Conservation (phyloP, 495 filamentous ascomycete species). For the Immersiella caudata region DNA sequence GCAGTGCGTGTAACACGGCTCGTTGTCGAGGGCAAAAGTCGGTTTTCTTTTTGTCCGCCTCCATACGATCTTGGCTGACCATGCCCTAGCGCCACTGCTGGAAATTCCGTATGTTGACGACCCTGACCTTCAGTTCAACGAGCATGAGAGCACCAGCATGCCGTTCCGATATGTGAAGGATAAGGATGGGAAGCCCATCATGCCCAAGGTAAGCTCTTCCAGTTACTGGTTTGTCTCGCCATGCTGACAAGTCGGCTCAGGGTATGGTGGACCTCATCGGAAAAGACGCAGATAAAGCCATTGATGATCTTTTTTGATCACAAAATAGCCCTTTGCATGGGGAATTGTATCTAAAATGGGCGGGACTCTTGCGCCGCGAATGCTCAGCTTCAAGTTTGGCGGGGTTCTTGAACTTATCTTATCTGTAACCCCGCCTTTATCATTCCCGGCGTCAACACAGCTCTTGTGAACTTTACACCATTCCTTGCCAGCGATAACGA, state of each 20-base stretch:
- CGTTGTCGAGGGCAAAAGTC: constrained; percentile 81
- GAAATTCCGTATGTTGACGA: constrained; percentile 81
- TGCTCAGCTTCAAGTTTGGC: background rate
- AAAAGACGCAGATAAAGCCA: constrained; percentile 87
- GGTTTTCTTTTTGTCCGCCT: constrained; percentile 19
- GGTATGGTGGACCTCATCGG: constrained; percentile 95
- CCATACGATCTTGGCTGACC: background rate
- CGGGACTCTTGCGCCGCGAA: too few relatives aligned
- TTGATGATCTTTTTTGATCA: constrained; percentile 79
- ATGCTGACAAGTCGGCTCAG: constrained; percentile 45
- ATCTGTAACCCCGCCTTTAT: background rate
- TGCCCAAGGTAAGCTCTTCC: constrained; percentile 72
- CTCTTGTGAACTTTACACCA: background rate
- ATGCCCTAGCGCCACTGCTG: constrained; percentile 63
- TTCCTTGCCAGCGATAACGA: too few relatives aligned
- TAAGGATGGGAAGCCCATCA: constrained; percentile 73
- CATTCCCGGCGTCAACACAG: background rate
- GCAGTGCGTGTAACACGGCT: constrained; percentile 91
- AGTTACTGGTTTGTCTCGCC: background rate
- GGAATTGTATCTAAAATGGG: background rate
- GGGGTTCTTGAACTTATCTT: background rate
- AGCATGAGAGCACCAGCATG: constrained; percentile 94
- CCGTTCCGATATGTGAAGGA: constrained; percentile 92
- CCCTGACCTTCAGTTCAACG: constrained; percentile 84
- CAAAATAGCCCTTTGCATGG: background rate